Conservation (phyloP, 2,329 filamentous ascomycete species). For the Pseudogymnoascus verrucosus region DNA sequence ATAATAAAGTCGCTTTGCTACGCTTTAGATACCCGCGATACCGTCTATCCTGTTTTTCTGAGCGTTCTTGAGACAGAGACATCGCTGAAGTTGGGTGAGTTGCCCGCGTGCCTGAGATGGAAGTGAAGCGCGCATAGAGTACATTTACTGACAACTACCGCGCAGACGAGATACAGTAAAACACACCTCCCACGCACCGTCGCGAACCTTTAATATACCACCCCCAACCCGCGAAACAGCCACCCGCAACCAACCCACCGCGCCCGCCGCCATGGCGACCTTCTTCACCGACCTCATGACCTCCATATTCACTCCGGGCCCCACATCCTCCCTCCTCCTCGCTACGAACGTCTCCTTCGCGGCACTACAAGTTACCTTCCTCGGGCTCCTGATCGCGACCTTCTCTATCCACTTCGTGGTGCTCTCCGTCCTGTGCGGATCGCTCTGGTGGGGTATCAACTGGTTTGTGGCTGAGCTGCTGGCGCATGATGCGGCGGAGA, state of each 20-base stretch:
- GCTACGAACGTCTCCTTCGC: conserved; percentile 89
- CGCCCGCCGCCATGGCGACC: conserved; percentile 42
- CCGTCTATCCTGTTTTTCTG: background rate
- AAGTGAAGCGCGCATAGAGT: background rate
- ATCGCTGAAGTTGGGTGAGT: background rate
- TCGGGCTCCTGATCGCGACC: conserved; percentile 69
- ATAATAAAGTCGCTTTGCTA: background rate
- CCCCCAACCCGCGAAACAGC: background rate
- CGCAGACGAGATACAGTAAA: background rate
- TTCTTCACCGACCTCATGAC: conserved; percentile 75
- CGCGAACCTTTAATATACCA: background rate
- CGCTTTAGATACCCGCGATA: background rate
- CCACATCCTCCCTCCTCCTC: conserved; percentile 77
- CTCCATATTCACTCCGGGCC: conserved; percentile 87
- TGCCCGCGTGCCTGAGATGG: background rate
- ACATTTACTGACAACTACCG: background rate
- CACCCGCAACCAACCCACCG: background rate
- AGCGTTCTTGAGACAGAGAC: background rate
- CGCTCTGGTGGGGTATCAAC: conserved; percentile 90
- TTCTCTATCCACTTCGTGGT: conserved; percentile 83
- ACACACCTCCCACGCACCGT: background rate
- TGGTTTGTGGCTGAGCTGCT: conserved; percentile 76
- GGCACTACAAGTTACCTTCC: conserved; percentile 70
- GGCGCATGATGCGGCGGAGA: conserved; percentile 37
- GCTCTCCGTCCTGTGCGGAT: conserved; percentile 69